Base-by-base conservation (phyloP, 768 basidiomycete species). In the Naematelia encephala region DNA sequence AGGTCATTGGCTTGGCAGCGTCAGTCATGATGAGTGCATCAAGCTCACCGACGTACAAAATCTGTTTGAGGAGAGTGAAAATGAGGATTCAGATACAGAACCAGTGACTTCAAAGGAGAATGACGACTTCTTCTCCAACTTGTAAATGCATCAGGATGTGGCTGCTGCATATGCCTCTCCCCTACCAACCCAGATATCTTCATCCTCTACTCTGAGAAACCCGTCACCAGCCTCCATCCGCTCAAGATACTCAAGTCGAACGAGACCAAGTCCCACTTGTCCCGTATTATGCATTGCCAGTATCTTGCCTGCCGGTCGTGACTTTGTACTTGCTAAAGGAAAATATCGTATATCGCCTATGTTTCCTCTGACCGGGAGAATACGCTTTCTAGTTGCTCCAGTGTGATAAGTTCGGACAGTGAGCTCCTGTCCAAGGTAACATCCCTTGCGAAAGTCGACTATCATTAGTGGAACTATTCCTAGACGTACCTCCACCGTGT, bases 361-460 rank as follows among this genome's bases (percentile, higher is more conserved):
- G 8, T 55, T 22, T 2, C 42, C 62, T 51, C 23, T 54, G 62
- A 12, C 12, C 26, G 92, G 92, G 11, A 91, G 78, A 28, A 93
- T 88, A 12, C 96, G 85, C 76, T 97, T 98, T 61, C 96, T 82
- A 44, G 96, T 80, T 25, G 87, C 82, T 11, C 96, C 96, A 4
- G 88, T 97, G 75, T 97, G 91, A 76, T 94, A 94, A 34, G 94
- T 97, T 52, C 96, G 84, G 4, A 96, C 93, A 0, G 93, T 97
- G 42, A 98, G 81, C 70, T 98, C 96, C 80, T 99, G 96, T 8
- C 96, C 96, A 4, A 98, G 87, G 72, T 97, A 98, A 73, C 96
- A 99, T 2, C 96, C 96, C 79, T 99, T 99, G 57, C 90, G 82
- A 76, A 96, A 97, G 78, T 97, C 91, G 73, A 98, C 93, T 87